Percentiles rank a stretch among this genome's conserved stretches.
Evolutionary conservation across 2,329 filamentous ascomycete genomes (phyloP).

Genomic region (Scolecobasidium constrictum): DNA sequence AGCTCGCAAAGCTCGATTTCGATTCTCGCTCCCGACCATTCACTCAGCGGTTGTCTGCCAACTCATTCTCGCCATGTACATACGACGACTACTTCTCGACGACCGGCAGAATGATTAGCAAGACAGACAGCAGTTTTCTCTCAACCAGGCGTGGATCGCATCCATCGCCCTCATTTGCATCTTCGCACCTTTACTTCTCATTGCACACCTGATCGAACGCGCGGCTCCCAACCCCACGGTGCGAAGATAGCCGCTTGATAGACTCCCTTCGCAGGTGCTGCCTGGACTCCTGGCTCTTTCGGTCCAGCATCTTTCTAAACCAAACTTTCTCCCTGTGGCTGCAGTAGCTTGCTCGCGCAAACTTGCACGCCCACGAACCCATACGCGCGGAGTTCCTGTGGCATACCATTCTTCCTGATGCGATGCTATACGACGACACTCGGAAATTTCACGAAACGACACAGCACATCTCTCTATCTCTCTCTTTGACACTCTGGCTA

Average conservation of each 20-base stretch:
- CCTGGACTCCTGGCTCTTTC: background rate
- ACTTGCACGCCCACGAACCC: too few species aligned
- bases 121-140: background rate
- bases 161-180: background rate
- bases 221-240: background rate
- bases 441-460: too few species aligned
- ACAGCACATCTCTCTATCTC: background rate
- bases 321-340: too few species aligned
- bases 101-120: too few species aligned
- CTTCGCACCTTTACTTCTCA: slow-evolving; percentile 1
- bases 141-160: background rate
- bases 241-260: background rate
- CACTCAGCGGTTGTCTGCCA: background rate
- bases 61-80: background rate
- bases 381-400: background rate
- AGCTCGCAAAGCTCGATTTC: background rate
- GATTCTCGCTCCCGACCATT: background rate
- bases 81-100: background rate
- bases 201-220: background rate
- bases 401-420: slow-evolving; percentile 1
- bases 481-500: background rate
- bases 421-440: too few species aligned
- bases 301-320: too few species aligned
- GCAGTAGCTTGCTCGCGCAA: too few species aligned
- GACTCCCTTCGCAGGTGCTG: background rate